Base-by-base conservation (phyloP, 805 yeast genomes). In the Yarrowia osloensis region DNA sequence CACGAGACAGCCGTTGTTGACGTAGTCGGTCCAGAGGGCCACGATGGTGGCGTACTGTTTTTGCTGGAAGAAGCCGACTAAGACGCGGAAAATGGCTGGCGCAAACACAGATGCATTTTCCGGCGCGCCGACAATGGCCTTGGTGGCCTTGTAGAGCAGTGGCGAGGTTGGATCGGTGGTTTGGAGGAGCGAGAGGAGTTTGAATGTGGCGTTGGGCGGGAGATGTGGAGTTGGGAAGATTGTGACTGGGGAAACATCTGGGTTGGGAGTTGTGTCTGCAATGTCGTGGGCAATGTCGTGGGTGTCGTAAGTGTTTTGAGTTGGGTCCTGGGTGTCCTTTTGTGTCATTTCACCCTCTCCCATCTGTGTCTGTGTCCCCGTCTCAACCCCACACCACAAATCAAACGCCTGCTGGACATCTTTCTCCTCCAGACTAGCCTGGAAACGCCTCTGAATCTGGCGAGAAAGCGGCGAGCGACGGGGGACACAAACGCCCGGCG, bases 41-140 rank as follows among this genome's bases (percentile, higher is more conserved):
- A 57, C n/a, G 49, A 57, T 28, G 1, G 40, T 2, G 26, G 39
- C n/a, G 37, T 57, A 57, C 37, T 40, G 19, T 2, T n/a, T 19
- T 3, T 8, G 4, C 12, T 39, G 13, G 22, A 57, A 57, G 21
- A 21, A 37, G 37, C n/a, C 1, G 28, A 40, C 28, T 13, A 37
- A 57, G 9, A 29, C 49, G 5, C 63, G 47, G 63, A 39, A 57
- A 19, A 57, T 28, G 15, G 63, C 49, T 3, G 63, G 63, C 6
- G 63, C 63, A 19, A 39, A 40, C 19, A 57, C 22, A 15, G 63
- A 39, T 7, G 49, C 63, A 17, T 26, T 28, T 28, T 57, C 63
- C 15, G 35, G 26, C n/a, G 47, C 7, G 7, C 11, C 2, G 21
- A 39, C 13, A 3, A 57, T 19, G 15, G 37, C 13, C 19, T 39